Base-by-base conservation (phyloP, 768 basidiomycete species). In the Pisolithus tinctorius region DNA sequence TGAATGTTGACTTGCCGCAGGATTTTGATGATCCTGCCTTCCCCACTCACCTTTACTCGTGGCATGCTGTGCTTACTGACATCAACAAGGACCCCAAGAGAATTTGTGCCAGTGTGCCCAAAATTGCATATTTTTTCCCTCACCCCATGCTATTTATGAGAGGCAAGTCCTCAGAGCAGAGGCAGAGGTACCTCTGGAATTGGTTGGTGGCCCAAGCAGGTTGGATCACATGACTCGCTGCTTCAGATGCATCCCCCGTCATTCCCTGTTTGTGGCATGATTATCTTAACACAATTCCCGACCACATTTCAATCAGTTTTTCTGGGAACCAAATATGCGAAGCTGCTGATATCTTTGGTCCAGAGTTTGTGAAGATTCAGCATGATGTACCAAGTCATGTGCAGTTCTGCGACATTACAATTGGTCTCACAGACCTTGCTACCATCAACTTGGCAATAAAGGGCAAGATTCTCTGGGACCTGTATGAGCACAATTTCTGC, bases 391-490 rank as follows among this genome's bases (percentile, higher is more conserved):
- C 23, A 1, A 25, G 31, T 7, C 31, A 34, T 10, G 47, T 48
- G 11, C 16, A 14, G 4, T 48, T 48, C 36, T 10, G 16, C 6
- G 36, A 38, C 27, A 20, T 48, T 20, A 10, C 34, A 34, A 26
- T 48, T 7, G 14, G 10, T 13, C 4, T 48, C 9, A 16, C 4
- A 1, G 10, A 17, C 34, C 36, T 48, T 14, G 25, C 3, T 3
- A 20, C 20, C 8, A 37, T 34, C n/a, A 13, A 48, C 23, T 3
- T 20, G 10, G 3, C 16, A 2, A 47, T 23, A 10, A 25, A 20
- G 7, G 20, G 47, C 9, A 48, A 49, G 42, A 51, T 63, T 23
- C 25, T 61, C 7, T 63, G 58, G 61, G 54, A 59, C 20, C 38
- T 61, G 1, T 42, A 50, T 0, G 49, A 63, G 23, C 51, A 55